Evolutionary conservation across 768 basidiomycete species (phyloP).

Genomic region (Xanthoconium purpureum): DNA sequence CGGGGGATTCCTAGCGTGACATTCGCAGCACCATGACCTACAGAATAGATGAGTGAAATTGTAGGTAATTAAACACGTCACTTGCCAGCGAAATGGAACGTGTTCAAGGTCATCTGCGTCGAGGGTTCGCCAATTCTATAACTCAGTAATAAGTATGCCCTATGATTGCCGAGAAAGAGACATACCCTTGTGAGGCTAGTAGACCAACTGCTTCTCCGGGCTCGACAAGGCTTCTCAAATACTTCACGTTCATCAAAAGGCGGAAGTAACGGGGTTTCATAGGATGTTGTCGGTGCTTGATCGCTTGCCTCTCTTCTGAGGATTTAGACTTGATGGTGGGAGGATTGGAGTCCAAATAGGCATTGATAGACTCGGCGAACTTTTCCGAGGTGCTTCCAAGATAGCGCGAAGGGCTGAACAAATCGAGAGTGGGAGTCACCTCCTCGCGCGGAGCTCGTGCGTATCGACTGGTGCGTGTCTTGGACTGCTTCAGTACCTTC

Average conservation of each 20-base stretch:
- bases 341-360: slow-evolving; percentile 78
- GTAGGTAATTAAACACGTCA: slow-evolving; percentile 1
- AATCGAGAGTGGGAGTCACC: slow-evolving; percentile 68
- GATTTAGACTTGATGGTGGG: slow-evolving; percentile 43
- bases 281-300: slow-evolving; percentile 45
- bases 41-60: slow-evolving; percentile 4
- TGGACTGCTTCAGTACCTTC: slow-evolving; percentile 76
- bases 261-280: slow-evolving; percentile 64
- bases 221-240: slow-evolving; percentile 89
- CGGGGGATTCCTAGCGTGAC: slow-evolving; percentile 99
- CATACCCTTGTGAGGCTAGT: slow-evolving; percentile 93
- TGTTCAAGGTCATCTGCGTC: slow-evolving; percentile 99
- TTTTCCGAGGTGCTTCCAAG: slow-evolving; percentile 91
- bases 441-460: slow-evolving; percentile 52
- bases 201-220: slow-evolving; percentile 99
- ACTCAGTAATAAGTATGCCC: background rate
- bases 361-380: slow-evolving; percentile 76
- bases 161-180: slow-evolving; percentile 4
- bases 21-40: slow-evolving; percentile 98
- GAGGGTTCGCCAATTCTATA: slow-evolving; percentile 94
- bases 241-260: slow-evolving; percentile 85
- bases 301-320: slow-evolving; percentile 36
- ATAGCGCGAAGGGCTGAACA: slow-evolving; percentile 74
- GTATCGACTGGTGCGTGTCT: slow-evolving; percentile 40
- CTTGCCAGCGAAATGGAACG: slow-evolving; percentile 97